Percentiles rank a stretch among this genome's conserved stretches.
Evolutionary conservation across 805 yeast genomes (phyloP).

Genomic region (Kodamaea fukazawae): DNA sequence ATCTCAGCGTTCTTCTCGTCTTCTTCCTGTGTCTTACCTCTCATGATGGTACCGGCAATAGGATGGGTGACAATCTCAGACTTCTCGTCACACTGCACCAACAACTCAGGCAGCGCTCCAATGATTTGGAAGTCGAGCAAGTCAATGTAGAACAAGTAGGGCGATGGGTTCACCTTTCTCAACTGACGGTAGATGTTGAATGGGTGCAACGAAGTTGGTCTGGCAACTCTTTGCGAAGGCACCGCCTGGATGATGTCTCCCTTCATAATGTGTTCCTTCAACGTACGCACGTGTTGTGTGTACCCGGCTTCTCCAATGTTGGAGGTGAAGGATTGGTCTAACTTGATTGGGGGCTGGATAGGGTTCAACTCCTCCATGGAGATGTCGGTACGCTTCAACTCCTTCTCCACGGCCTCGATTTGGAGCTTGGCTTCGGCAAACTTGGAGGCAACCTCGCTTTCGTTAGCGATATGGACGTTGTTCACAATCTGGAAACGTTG

Average conservation of each 20-base stretch:
- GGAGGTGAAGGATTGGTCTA: constrained; percentile 70
- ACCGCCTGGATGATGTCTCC: constrained; percentile 98
- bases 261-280: constrained; percentile 77
- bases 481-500: constrained; percentile 89
- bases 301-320: constrained; percentile 94
- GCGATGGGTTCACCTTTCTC: constrained; percentile 95
- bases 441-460: constrained; percentile 33
- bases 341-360: constrained; percentile 67
- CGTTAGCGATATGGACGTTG: constrained; percentile 54
- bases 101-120: constrained; percentile 95
- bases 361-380: constrained; percentile 57
- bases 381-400: constrained; percentile 42
- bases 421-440: constrained; percentile 53
- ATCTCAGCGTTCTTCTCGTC: constrained; percentile 80
- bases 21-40: constrained; percentile 90
- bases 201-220: constrained; percentile 94
- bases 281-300: constrained; percentile 69
- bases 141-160: constrained; percentile 92
- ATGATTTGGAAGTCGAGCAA: constrained; percentile 88
- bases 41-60: constrained; percentile 91
- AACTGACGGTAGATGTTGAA: constrained; percentile 93
- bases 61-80: constrained; percentile 90
- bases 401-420: constrained; percentile 54
- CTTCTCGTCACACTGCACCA: constrained; percentile 74
- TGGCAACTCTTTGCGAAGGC: constrained; percentile 94